phyloP scores from a whole-genome alignment of 768 basidiomycete genomes.

The Tylopilus subfusipes region DNA sequence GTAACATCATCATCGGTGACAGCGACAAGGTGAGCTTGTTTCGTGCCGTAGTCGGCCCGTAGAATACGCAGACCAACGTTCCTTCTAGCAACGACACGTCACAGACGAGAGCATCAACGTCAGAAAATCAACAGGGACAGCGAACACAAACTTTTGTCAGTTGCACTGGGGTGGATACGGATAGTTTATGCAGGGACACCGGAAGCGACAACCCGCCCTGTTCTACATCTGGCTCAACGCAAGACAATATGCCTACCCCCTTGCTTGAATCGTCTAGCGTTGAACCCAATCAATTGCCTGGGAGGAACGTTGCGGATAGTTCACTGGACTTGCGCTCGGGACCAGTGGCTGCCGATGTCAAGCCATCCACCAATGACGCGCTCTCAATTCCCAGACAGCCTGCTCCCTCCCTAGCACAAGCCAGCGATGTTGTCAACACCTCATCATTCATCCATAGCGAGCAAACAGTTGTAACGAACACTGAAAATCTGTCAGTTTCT shows the following conservation, averaged over 20 bases:
- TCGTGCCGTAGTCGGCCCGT: neutral
- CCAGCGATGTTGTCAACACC: neutral
- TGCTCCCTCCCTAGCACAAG: neutral
- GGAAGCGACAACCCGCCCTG: neutral
- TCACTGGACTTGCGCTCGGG: neutral
- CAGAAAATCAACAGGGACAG: neutral
- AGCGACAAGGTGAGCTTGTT: neutral
- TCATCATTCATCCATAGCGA: neutral
- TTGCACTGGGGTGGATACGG: neutral
- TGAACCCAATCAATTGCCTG: neutral
- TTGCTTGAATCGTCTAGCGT: neutral
- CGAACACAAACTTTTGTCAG: neutral
- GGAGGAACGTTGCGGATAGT: neutral
- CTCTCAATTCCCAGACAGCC: neutral
- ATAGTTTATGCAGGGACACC: neutral
- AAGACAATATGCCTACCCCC: neutral
- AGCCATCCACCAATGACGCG: neutral
- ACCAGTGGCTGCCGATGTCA: neutral
- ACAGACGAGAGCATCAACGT: neutral
- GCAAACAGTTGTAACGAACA: neutral
- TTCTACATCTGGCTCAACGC: neutral
- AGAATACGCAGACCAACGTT: neutral
- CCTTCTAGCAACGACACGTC: neutral
- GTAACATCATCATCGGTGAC: neutral
- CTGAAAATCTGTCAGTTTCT: neutral